Base-by-base conservation (phyloP, 2,329 filamentous ascomycete genomes). In the Paracorniculantispora psalliotae region DNA sequence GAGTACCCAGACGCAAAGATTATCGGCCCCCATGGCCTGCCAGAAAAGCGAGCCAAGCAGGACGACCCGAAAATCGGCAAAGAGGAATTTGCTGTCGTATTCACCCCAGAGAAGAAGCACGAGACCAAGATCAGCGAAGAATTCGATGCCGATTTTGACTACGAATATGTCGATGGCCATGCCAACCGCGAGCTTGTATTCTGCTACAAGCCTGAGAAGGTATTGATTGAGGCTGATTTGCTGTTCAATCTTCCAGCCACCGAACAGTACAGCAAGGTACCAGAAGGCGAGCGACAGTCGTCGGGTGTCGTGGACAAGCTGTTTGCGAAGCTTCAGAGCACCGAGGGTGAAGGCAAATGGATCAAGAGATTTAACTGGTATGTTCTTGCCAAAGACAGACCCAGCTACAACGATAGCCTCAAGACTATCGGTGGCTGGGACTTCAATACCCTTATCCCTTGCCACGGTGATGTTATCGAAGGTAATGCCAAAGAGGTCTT, bases 401-500 rank as follows among this genome's bases (percentile, higher is more conserved):
- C 73, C 5, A 86, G 83, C 15, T 96, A 92, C 72, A 86, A 86
- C 63, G 79, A 84, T 62, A 92, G 88, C 65, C 76, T 91, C 43
- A 76, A 73, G 65, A 80, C 81, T 61, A 93, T 97, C 63, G 79
- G 85, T 56, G 71, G 73, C 57, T 99, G 93, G 93, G 88, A 93
- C 60, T 96, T 97, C 70, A 84, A 88, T 63, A 86, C 86, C 41
- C 80, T 97, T 53, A 86, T 99, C 61, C 92, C 93, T 0, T 97
- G 93, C 71, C 94, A 99, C 74, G 94, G 94, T 9, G 94, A 99
- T 75, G 87, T 90, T 17, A 86, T 97, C 64, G 88, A 94, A 71
- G 79, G 77, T 2, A 72, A 78, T 62, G 92, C 83, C 10, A 96
- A 96, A 79, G 81, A 81, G 12, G 78, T 90, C 17, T 96, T 93